Conservation (phyloP, 768 basidiomycete genomes). For the Lentinula edodes region DNA sequence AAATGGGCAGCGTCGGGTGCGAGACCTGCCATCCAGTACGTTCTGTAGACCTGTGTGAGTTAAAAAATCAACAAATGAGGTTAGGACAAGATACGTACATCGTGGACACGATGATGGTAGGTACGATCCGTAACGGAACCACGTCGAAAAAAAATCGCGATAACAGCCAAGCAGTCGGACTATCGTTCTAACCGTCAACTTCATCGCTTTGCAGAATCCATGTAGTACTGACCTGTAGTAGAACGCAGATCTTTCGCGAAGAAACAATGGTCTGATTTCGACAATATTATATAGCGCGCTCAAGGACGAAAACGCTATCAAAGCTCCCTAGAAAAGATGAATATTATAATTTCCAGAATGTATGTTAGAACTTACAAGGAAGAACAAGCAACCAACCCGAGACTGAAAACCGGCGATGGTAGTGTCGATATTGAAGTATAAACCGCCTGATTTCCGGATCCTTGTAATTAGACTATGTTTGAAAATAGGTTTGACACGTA, state of each 20-base stretch:
- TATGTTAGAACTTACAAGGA: conserved; percentile 50
- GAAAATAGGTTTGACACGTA: conserved; percentile 21
- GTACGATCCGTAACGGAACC: conserved; percentile 81
- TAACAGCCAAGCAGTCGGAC: conserved; percentile 89
- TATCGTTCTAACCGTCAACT: neutral
- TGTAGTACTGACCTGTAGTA: conserved; percentile 67
- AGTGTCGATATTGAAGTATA: conserved; percentile 76
- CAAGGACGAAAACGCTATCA: conserved; percentile 87
- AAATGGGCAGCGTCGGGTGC: conserved; percentile 71
- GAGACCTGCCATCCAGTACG: conserved; percentile 96
- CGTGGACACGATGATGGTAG: conserved; percentile 80
- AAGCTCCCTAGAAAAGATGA: conserved; percentile 54
- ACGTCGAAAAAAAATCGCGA: conserved; percentile 86
- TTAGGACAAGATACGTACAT: conserved; percentile 46
- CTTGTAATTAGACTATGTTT: neutral
- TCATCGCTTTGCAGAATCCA: neutral
- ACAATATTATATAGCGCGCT: conserved; percentile 89
- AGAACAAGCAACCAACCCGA: conserved; percentile 91
- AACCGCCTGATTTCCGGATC: conserved; percentile 47
- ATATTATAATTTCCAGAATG: neutral
- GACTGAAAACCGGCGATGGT: conserved; percentile 93
- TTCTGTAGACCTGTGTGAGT: conserved; percentile 31
- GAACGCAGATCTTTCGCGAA: conserved; percentile 78
- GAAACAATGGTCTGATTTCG: conserved; percentile 78
- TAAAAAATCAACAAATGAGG: conserved; percentile 5